Percentiles rank a stretch among this genome's conserved stretches.
Conservation (phyloP, 2,329 filamentous ascomycete species). For the Talaromyces sp. region DNA sequence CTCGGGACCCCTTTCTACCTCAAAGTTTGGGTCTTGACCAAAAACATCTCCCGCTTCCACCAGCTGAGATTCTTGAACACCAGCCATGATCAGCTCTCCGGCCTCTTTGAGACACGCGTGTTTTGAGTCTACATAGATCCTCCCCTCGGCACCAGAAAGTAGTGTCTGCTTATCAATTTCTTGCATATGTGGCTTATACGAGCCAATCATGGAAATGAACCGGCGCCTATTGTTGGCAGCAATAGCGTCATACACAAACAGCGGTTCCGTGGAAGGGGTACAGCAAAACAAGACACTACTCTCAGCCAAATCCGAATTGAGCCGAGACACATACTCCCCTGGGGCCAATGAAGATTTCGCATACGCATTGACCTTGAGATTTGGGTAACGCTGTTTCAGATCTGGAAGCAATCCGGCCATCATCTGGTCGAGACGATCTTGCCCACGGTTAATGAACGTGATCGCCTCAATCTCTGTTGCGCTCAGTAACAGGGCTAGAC, state of each 20-base stretch:
- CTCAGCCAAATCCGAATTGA: slow-evolving; percentile 24
- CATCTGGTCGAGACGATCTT: slow-evolving; percentile 54
- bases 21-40: not conserved
- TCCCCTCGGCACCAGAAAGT: slow-evolving; percentile 53
- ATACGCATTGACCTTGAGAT: slow-evolving; percentile 26
- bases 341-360: slow-evolving; percentile 21
- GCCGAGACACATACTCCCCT: slow-evolving; percentile 28
- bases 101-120: slow-evolving; percentile 44
- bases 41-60: slow-evolving; percentile 42
- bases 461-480: slow-evolving; percentile 52
- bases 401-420: slow-evolving; percentile 25
- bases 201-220: slow-evolving; percentile 51
- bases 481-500: slow-evolving; percentile 38
- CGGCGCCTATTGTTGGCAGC: slow-evolving; percentile 26
- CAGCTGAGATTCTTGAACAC: slow-evolving; percentile 32
- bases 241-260: slow-evolving; percentile 34
- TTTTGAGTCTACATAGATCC: slow-evolving; percentile 61
- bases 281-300: slow-evolving; percentile 48
- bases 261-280: slow-evolving; percentile 42
- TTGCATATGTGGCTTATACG: slow-evolving; percentile 52
- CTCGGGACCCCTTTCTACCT: slow-evolving; percentile 15
- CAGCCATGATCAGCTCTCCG: slow-evolving; percentile 43
- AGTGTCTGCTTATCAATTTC: slow-evolving; percentile 45
- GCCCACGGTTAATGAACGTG: slow-evolving; percentile 69
- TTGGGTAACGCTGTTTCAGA: slow-evolving; percentile 33